These are phyloP conservation scores for Quercus ilex DNA, from an alignment of 306 rosid species.

Conservation along the genomic window DNA sequence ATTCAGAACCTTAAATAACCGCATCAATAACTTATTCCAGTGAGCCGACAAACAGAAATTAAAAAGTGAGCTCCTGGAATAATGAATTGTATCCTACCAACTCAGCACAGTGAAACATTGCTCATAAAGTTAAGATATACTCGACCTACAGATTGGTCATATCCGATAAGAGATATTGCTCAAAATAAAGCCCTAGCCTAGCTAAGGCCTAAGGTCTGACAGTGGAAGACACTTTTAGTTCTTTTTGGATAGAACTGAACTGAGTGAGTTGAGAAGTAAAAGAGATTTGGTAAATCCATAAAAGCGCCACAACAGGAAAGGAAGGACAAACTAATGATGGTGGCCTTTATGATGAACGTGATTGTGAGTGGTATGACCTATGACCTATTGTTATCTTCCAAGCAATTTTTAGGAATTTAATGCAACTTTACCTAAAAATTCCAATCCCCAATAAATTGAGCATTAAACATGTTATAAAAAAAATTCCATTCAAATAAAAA, in stretches of 20 bases:
- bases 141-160: background rate
- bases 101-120: too few relatives aligned
- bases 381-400: background rate
- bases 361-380: too few relatives aligned
- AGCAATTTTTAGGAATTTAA: background rate
- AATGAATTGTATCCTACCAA: too few relatives aligned
- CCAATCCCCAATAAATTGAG: too few relatives aligned
- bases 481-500: too few relatives aligned
- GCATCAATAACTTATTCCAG: too few relatives aligned
- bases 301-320: too few relatives aligned
- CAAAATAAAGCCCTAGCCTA: background rate
- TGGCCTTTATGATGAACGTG: background rate
- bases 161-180: slow-evolving; percentile 2
- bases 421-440: too few relatives aligned
- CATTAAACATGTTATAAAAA: too few relatives aligned
- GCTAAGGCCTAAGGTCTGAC: background rate
- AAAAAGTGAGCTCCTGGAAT: too few relatives aligned
- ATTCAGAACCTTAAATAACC: rapidly evolving
- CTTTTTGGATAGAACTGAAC: background rate
- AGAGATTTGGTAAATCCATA: background rate
- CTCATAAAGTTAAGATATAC: too few relatives aligned
- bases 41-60: too few relatives aligned
- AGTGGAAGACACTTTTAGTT: background rate
- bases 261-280: background rate
- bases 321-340: background rate